Evolutionary conservation across 1,284 basidiomycete genomes (phyloP).

Genomic region (Anthracocystis panici-leucophaei): DNA sequence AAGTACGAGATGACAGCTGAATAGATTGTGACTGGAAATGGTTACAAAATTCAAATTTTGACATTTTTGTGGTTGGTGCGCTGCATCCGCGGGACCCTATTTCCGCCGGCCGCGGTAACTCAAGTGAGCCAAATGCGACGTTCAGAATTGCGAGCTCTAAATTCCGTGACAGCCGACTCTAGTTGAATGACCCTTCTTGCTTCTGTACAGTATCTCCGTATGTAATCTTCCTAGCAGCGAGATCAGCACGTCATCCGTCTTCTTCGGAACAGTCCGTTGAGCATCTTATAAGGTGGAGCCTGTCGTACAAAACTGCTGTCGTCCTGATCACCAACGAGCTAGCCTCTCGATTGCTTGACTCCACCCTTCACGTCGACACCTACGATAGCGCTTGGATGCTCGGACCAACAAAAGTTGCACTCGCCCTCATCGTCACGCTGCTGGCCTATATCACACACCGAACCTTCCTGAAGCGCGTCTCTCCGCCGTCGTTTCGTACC

Average conservation of each 20-base stretch:
- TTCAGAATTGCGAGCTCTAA: conserved; percentile 1
- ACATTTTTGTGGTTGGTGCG: neutral
- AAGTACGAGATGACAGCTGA: neutral
- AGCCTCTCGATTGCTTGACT: neutral
- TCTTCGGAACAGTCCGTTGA: neutral
- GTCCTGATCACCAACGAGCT: neutral
- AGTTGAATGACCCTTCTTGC: neutral
- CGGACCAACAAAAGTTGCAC: neutral
- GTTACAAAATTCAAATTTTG: neutral
- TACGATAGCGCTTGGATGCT: conserved; percentile 14
- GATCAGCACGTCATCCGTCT: no score
- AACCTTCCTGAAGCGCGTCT: neutral
- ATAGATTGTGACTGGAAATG: neutral
- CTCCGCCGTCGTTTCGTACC: neutral
- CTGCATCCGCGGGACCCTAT: conserved; percentile 10
- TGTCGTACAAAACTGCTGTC: neutral
- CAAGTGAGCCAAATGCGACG: no score
- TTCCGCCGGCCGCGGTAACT: conserved; percentile 2
- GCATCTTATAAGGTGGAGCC: neutral
- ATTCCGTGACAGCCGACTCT: conserved; percentile 7
- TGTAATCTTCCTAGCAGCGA: no score
- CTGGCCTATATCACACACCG: conserved; percentile 17
- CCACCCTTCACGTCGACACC: neutral
- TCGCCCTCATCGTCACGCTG: conserved; percentile 16
- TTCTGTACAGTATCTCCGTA: conserved; percentile 7